Conservation (phyloP, 2,329 filamentous ascomycete species). For the Phaeomoniella chlamydospora region DNA sequence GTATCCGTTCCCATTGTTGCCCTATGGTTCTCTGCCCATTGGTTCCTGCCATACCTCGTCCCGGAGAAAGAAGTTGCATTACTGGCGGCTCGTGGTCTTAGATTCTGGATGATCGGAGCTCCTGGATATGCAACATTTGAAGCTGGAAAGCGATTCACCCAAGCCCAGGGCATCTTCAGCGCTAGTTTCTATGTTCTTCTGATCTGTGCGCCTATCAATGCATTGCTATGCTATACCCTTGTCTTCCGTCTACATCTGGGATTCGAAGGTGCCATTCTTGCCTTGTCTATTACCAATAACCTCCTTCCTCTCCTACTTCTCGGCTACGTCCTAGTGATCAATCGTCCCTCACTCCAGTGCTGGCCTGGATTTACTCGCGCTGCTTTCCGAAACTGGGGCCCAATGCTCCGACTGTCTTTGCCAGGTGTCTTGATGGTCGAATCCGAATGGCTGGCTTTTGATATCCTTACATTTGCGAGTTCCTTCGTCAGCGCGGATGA, state of each 20-base stretch:
- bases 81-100: conserved; percentile 54
- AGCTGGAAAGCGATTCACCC: conserved; percentile 59
- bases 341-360: conserved; percentile 46
- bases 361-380: conserved; percentile 56
- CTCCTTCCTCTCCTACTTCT: conserved; percentile 50
- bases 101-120: conserved; percentile 50
- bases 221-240: conserved; percentile 55
- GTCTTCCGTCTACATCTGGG: conserved; percentile 45
- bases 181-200: conserved; percentile 65
- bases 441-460: conserved; percentile 74
- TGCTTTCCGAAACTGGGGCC: conserved; percentile 52
- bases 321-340: conserved; percentile 48
- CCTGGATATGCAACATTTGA: conserved; percentile 58
- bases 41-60: conserved; percentile 44
- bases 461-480: conserved; percentile 60
- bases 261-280: conserved; percentile 59
- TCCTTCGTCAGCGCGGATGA: conserved; percentile 57
- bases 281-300: conserved; percentile 52
- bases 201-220: conserved; percentile 60
- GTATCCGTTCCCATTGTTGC: conserved; percentile 52
- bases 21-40: conserved; percentile 48
- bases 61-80: conserved; percentile 50
- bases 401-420: conserved; percentile 64
- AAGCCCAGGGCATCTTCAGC: conserved; percentile 62
- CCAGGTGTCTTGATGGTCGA: conserved; percentile 76